Conservation (phyloP, 1,284 basidiomycete genomes). For the Melampsora americana region DNA sequence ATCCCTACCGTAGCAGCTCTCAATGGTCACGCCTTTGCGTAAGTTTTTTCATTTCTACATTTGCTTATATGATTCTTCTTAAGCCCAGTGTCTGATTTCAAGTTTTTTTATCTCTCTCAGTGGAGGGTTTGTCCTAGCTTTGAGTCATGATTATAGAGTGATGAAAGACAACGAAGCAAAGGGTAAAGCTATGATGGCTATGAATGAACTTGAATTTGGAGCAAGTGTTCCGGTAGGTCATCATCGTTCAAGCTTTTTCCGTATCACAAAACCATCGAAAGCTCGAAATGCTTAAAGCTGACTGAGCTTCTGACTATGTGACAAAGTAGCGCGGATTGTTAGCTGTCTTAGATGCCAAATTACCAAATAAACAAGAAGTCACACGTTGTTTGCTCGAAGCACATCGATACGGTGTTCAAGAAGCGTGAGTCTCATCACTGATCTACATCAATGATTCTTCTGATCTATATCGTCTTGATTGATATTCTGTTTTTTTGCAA, state of each 20-base stretch:
- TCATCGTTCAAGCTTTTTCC: not conserved
- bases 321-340: conserved; percentile 23
- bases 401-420: conserved; percentile 25
- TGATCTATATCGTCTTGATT: not conserved
- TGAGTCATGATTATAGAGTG: conserved; percentile 49
- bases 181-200: conserved; percentile 47
- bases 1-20: conserved; percentile 50
- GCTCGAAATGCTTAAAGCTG: no score
- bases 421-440: conserved; percentile 14
- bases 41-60: not conserved
- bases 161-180: conserved; percentile 47
- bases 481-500: not conserved
- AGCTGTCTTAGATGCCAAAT: conserved; percentile 29
- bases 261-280: no score
- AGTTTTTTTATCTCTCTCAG: not conserved
- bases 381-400: conserved; percentile 26
- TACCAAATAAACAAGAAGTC: conserved; percentile 5
- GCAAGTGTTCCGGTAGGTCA: conserved; percentile 18
- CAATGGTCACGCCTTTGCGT: conserved; percentile 52
- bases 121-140: conserved; percentile 49
- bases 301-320: not conserved
- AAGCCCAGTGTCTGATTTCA: not conserved
- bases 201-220: conserved; percentile 48
- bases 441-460: not conserved
- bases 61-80: not conserved